phyloP scores from a whole-genome alignment of 2,329 filamentous ascomycete genomes.

The Byssochlamys sp. region DNA sequence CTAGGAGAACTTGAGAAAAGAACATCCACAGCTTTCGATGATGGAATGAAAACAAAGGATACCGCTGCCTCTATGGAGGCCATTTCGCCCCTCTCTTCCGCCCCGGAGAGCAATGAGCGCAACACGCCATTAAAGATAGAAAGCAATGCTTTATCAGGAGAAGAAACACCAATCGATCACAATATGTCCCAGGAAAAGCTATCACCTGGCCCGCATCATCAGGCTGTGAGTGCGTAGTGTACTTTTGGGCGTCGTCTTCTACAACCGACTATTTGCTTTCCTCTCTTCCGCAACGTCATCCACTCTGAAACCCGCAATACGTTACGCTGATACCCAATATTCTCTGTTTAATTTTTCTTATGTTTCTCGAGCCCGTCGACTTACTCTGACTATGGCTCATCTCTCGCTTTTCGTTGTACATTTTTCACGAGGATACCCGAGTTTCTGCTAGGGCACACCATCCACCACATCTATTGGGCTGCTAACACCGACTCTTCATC shows the following conservation, averaged over 20 bases:
- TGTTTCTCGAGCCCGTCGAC: not conserved
- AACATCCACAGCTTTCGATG: not conserved
- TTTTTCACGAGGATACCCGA: not conserved
- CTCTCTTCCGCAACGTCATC: conserved; percentile 8
- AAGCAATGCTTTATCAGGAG: conserved; percentile 1
- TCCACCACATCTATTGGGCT: not conserved
- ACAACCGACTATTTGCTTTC: conserved; percentile 2
- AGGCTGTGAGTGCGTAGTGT: conserved; percentile 18
- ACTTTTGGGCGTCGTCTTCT: not conserved
- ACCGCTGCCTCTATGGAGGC: not conserved
- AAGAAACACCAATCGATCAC: conserved; percentile 5
- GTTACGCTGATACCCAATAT: conserved; percentile 8
- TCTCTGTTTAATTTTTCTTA: not conserved
- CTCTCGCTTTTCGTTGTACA: not conserved
- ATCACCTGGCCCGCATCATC: conserved; percentile 14
- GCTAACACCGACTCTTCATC: not conserved
- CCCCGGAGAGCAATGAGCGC: conserved; percentile 1
- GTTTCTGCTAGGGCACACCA: not conserved
- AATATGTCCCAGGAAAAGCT: conserved; percentile 10
- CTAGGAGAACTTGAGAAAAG: conserved; percentile 1
- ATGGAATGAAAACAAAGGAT: not conserved
- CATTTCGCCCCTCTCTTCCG: not conserved
- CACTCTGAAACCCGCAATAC: not conserved
- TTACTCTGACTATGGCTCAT: not conserved
- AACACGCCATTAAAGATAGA: not conserved